A percentile compares a stretch with the other conserved stretches of the same genome.
phyloP scores from a whole-genome alignment of 2,329 filamentous ascomycete species.

The Talaromyces sp. region DNA sequence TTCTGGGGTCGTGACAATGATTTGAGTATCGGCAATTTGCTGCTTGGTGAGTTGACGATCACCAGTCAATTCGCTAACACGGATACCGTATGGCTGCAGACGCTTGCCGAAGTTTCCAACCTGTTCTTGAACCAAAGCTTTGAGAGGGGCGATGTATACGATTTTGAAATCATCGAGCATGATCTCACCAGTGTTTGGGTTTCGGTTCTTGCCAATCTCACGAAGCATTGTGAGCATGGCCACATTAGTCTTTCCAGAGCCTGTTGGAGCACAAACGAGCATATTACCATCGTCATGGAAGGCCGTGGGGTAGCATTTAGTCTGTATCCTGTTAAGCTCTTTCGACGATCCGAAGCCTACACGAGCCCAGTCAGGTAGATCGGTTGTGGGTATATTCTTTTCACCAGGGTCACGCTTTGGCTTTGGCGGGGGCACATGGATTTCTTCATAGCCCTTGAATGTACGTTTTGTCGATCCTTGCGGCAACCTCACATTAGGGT shows the following conservation, averaged over 20 bases:
- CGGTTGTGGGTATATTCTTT: constrained; percentile 74
- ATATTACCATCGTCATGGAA: constrained; percentile 96
- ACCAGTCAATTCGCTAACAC: constrained; percentile 91
- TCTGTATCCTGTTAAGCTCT: constrained; percentile 91
- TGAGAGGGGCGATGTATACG: constrained; percentile 92
- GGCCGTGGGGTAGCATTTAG: constrained; percentile 84
- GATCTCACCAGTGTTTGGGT: constrained; percentile 86
- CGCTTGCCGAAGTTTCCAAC: constrained; percentile 95
- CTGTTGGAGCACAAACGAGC: constrained; percentile 95
- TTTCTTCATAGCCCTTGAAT: constrained; percentile 98
- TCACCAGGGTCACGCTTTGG: constrained; percentile 78
- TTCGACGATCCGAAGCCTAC: constrained; percentile 80
- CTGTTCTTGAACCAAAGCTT: constrained; percentile 94
- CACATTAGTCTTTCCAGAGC: constrained; percentile 97
- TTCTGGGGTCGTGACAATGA: constrained; percentile 97
- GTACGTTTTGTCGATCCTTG: constrained; percentile 92
- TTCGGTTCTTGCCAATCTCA: constrained; percentile 92
- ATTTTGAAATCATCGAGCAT: constrained; percentile 98
- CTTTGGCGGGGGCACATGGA: constrained; percentile 92
- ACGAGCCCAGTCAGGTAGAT: constrained; percentile 90
- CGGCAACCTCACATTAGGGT: constrained; percentile 87
- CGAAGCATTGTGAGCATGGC: constrained; percentile 95
- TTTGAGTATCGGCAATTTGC: constrained; percentile 94
- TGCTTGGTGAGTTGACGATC: constrained; percentile 98
- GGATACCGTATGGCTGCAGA: constrained; percentile 84